phyloP scores from a whole-genome alignment of 129 eudicot genomes.

The Chrysanthemum seticuspe region DNA sequence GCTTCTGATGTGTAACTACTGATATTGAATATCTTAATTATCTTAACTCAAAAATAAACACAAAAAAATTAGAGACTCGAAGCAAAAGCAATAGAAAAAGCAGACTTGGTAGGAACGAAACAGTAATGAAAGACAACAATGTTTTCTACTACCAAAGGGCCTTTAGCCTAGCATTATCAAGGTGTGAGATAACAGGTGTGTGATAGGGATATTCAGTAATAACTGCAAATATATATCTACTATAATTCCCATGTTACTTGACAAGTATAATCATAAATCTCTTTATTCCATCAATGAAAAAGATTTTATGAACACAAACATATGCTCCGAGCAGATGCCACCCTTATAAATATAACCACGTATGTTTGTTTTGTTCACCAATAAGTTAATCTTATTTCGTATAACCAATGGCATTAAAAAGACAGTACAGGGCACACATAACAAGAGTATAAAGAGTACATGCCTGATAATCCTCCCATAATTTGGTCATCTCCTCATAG shows the following conservation, averaged over 20 bases:
- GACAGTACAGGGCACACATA: constrained; percentile 13
- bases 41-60: too few species aligned
- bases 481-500: constrained; percentile 75
- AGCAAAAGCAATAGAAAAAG: too few species aligned
- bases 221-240: background rate
- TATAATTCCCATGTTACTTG: background rate
- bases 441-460: constrained; percentile 20
- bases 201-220: background rate
- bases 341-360: background rate
- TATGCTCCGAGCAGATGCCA: constrained; percentile 12
- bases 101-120: too few species aligned
- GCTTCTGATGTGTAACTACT: too few species aligned
- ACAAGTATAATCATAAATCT: background rate
- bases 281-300: background rate
- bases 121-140: too few species aligned
- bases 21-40: too few species aligned
- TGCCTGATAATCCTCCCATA: constrained; percentile 84
- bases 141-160: too few species aligned
- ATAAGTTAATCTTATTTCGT: background rate
- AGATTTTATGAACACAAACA: background rate
- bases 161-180: too few species aligned
- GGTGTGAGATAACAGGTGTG: too few species aligned
- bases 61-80: too few species aligned
- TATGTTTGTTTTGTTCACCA: background rate
- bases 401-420: constrained; percentile 9